phyloP scores from a whole-genome alignment of 2,329 filamentous ascomycete genomes.

The Ceratocystis cubensis region DNA sequence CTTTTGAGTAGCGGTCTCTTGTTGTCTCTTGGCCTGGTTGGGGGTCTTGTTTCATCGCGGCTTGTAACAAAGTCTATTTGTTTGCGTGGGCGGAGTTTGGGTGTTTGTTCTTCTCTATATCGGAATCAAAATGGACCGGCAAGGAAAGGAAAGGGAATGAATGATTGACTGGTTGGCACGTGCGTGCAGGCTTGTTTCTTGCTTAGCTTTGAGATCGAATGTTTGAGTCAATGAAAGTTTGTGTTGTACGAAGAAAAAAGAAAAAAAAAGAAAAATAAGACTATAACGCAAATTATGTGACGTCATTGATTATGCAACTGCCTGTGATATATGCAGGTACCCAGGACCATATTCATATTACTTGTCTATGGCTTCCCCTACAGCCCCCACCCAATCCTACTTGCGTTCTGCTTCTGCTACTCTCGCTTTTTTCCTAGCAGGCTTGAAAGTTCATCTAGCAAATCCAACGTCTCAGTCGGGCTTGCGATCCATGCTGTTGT shows the following conservation, averaged over 20 bases:
- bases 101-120: constrained; percentile 6
- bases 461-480: constrained; percentile 74
- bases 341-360: background rate
- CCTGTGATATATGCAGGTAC: background rate
- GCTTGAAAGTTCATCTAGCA: constrained; percentile 69
- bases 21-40: background rate
- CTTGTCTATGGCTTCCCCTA: background rate
- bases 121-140: background rate
- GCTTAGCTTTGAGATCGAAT: background rate
- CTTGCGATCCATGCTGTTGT: constrained; percentile 97
- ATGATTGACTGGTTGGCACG: background rate
- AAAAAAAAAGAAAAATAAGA: too few species aligned
- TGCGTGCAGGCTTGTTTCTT: background rate
- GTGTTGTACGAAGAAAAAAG: too few species aligned
- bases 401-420: constrained; percentile 16
- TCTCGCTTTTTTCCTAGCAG: constrained; percentile 39
- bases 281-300: background rate
- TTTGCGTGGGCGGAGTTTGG: constrained; percentile 3
- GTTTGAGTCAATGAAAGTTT: background rate
- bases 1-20: background rate
- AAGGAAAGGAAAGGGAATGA: background rate
- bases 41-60: background rate
- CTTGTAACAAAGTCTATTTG: background rate
- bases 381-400: background rate
- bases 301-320: constrained; percentile 5